Evolutionary conservation across 192 early-diverging fungal species (phyloP), one percentile per base, ranked within the genome.

Genomic region (Dissophora ornata): DNA sequence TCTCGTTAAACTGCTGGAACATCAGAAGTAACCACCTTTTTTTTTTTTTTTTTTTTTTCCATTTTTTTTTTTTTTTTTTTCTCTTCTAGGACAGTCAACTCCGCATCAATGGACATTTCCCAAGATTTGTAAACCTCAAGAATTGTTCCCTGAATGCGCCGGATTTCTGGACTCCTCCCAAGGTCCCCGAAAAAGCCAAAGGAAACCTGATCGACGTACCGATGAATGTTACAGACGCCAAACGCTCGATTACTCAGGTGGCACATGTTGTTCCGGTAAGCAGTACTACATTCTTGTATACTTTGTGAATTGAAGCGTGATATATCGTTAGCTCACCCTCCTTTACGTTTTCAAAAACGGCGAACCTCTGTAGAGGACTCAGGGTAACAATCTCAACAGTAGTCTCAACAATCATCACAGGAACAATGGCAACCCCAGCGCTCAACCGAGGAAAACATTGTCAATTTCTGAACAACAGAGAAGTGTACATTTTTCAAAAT

Each of bases 181-280:
- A 57, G 12, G 26, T 30, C 5, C 55, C 38, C 10, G 42, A 47
- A 32, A 68, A 58, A 34, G 32, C 44, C 12, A 73, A 53, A 47
- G 71, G 71, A 2, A 75, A 56, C 29, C 30, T 61, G 29, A 75
- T 75, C 16, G 71, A 57, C 18, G 71, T 75, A n/a, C 71, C 71
- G 6, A 61, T 50, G 3, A 75, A 75, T 29, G 26, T 51, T 4
- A 51, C 49, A 24, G 25, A 29, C 26, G 24, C 49, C 3, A 29
- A 7, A 51, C 22, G 28, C 0, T 25, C 49, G 5, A 29, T n/a
- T 25, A 51, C 18, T 9, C 49, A 51, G 49, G 26, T 51, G 8
- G 26, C 26, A 25, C 49, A 51, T 29, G 18, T 51, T 51, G 49
- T 51, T 18, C 22, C 22, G 26, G 49, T 51, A 51, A 28, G 49